Base-by-base conservation (phyloP, 1,139 yeast genomes). In the Pneumocystis wakefieldiae region DNA sequence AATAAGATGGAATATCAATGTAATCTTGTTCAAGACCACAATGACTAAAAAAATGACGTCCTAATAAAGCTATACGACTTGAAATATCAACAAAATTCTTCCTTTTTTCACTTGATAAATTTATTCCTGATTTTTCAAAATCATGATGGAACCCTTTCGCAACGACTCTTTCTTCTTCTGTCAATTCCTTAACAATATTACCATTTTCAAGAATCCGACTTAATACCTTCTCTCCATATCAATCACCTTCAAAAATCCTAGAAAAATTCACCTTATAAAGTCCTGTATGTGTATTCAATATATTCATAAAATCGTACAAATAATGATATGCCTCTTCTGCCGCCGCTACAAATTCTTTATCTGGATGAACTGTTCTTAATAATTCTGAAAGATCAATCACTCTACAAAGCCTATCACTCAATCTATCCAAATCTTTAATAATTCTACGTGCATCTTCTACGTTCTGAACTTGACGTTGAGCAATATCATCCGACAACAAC, bases 371-470 rank as follows among this genome's bases (percentile, higher is more conserved):
- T 61, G 90, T 91, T 63, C 98, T 78, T 36, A 94, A 83, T 74
- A 92, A 92, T 69, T 92, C 98, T 36, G 96, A 94, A 64, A 91
- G 82, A 73, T 92, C 99, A 59, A 92, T 91, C 8, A 89, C 97
- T 66, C 96, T 82, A 72, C 99, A 92, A 59, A 92, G 75, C 28
- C 87, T 81, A 72, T 92, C 98, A 70, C 96, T 87, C 59, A 94
- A 76, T 68, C 90, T 83, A 73, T 92, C 99, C 66, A 92, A 75
- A 63, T 84, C 83, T 62, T 83, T 72, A 63, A 92, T 82, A 66
- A 83, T 87, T 15, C 77, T 73, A 42, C 76, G 70, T 61, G 81
- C 74, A 0, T 85, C 88, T 24, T 76, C 76, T 36, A 48, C 55
- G 28, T 24, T 48, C 15, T 48, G n/a, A 24, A 48, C 55, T 24